Conservation (phyloP, 2,329 filamentous ascomycete genomes). For the Mariannaea sp. region DNA sequence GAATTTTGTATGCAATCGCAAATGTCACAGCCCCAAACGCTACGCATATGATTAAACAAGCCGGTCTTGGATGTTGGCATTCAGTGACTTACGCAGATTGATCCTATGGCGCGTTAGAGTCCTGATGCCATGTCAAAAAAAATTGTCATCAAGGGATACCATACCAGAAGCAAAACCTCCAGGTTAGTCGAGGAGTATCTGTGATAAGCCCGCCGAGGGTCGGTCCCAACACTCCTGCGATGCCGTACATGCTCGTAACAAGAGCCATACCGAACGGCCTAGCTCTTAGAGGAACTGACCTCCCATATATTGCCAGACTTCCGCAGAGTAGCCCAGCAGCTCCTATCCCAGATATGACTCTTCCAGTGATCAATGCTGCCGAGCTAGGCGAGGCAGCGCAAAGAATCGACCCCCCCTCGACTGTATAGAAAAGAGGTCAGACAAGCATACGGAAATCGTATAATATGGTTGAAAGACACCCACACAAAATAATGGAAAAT, state of each 20-base stretch:
- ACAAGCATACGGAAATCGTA: not conserved
- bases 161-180: conserved; percentile 35
- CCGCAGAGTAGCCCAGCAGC: conserved; percentile 27
- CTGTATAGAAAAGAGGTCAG: conserved; percentile 10
- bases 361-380: conserved; percentile 44
- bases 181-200: conserved; percentile 25
- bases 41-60: not conserved
- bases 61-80: not conserved
- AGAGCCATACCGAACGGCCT: conserved; percentile 23
- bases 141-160: not conserved
- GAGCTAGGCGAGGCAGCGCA: conserved; percentile 40
- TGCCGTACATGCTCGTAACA: conserved; percentile 31
- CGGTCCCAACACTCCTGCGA: conserved; percentile 27
- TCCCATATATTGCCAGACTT: conserved; percentile 19
- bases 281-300: conserved; percentile 24
- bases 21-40: conserved; percentile 20
- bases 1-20: conserved; percentile 23
- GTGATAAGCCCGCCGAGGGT: conserved; percentile 30
- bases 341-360: conserved; percentile 45
- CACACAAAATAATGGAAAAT: conserved; percentile 26
- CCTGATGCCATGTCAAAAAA: accelerated
- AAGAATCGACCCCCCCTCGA: conserved; percentile 37
- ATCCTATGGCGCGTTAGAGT: conserved; percentile 14
- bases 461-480: not conserved
- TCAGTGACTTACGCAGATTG: conserved; percentile 28